A percentile compares a stretch with the other conserved stretches of the same genome.
Evolutionary conservation across 495 filamentous ascomycete species (phyloP).

Genomic region (Neurospora sublineolata): DNA sequence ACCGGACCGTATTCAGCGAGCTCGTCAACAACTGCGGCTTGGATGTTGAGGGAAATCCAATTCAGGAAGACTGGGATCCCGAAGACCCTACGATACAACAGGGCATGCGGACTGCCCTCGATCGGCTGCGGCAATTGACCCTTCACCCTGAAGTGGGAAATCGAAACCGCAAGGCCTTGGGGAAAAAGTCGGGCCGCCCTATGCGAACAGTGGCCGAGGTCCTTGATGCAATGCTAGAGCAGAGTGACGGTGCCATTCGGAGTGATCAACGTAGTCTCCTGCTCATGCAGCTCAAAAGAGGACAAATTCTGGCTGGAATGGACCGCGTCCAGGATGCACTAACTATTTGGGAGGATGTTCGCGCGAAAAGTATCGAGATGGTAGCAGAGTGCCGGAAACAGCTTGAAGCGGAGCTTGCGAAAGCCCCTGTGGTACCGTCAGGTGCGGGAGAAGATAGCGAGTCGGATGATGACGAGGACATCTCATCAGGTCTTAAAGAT

Average conservation of each 20-base stretch:
- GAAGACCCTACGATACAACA: constrained; percentile 45
- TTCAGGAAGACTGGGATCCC: constrained; percentile 49
- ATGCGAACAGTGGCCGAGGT: constrained; percentile 76
- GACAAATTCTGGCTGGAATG: constrained; percentile 64
- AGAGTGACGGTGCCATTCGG: constrained; percentile 51
- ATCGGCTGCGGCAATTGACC: constrained; percentile 64
- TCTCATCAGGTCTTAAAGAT: constrained; percentile 24
- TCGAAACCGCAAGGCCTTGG: constrained; percentile 56
- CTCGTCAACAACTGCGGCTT: constrained; percentile 62
- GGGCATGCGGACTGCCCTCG: constrained; percentile 44
- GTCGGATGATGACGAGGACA: constrained; percentile 20
- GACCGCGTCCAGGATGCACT: constrained; percentile 44
- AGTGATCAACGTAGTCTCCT: constrained; percentile 57
- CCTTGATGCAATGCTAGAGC: constrained; percentile 78
- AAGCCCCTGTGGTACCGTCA: constrained; percentile 15
- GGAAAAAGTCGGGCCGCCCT: constrained; percentile 45
- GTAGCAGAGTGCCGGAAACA: constrained; percentile 55
- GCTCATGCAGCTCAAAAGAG: constrained; percentile 48
- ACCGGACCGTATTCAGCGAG: constrained; percentile 56
- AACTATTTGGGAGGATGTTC: constrained; percentile 51
- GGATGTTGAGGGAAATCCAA: constrained; percentile 49
- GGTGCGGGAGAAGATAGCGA: constrained; percentile 32
- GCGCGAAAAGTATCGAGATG: constrained; percentile 40
- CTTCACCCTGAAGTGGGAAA: constrained; percentile 71
- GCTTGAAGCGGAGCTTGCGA: constrained; percentile 43